Evolutionary conservation across 2,329 filamentous ascomycete species (phyloP).

Genomic region (Colletotrichum sp.): DNA sequence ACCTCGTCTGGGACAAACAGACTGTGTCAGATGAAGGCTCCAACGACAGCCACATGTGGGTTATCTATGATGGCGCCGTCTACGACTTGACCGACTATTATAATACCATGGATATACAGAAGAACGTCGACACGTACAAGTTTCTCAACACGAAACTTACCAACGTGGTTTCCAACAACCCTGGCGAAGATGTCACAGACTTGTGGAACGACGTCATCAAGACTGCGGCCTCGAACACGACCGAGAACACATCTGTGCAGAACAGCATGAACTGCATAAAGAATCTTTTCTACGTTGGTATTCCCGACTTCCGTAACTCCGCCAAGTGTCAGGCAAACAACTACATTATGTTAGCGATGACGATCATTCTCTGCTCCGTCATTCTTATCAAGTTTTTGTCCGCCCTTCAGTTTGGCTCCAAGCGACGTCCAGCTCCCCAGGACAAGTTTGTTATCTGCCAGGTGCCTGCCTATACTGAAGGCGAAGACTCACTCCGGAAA

Average conservation of each 20-base stretch:
- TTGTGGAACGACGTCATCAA: slow-evolving; percentile 63
- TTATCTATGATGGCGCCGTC: slow-evolving; percentile 74
- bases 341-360: slow-evolving; percentile 86
- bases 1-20: slow-evolving; percentile 73
- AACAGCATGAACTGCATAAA: slow-evolving; percentile 83
- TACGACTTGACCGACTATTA: slow-evolving; percentile 96
- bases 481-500: slow-evolving; percentile 91
- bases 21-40: slow-evolving; percentile 70
- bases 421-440: slow-evolving; percentile 85
- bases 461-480: slow-evolving; percentile 97
- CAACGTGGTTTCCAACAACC: slow-evolving; percentile 73
- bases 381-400: slow-evolving; percentile 90
- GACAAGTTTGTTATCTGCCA: slow-evolving; percentile 99
- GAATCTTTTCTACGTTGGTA: slow-evolving; percentile 82
- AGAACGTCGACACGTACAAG: slow-evolving; percentile 61
- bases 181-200: slow-evolving; percentile 78
- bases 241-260: slow-evolving; percentile 51
- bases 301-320: slow-evolving; percentile 80
- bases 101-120: slow-evolving; percentile 68
- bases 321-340: slow-evolving; percentile 86
- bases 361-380: slow-evolving; percentile 80
- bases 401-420: slow-evolving; percentile 91
- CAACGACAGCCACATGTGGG: slow-evolving; percentile 75
- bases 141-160: slow-evolving; percentile 76
- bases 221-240: slow-evolving; percentile 53